These are phyloP conservation scores for Candida hungchunana DNA, from an alignment of 805 yeast species.

Conservation along the genomic window DNA sequence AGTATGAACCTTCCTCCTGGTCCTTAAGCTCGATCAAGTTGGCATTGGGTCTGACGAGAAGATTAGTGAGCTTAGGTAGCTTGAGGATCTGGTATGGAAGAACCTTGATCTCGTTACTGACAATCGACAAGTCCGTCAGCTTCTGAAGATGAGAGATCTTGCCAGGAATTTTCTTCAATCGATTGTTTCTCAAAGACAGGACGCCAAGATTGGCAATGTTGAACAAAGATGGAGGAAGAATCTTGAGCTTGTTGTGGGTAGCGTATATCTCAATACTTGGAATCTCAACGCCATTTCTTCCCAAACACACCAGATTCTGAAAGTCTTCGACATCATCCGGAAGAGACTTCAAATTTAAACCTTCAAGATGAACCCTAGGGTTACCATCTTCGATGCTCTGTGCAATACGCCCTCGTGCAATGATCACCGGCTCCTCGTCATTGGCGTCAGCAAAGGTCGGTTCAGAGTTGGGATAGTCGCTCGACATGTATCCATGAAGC, in stretches of 20 bases:
- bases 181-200: slow-evolving; percentile 48
- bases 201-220: slow-evolving; percentile 47
- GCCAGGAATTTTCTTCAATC: slow-evolving; percentile 43
- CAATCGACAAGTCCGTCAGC: slow-evolving; percentile 48
- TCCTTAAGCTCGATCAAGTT: slow-evolving; percentile 24
- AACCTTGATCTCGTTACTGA: slow-evolving; percentile 45
- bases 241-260: slow-evolving; percentile 43
- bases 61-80: slow-evolving; percentile 36
- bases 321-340: slow-evolving; percentile 60
- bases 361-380: slow-evolving; percentile 43
- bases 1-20: slow-evolving; percentile 13
- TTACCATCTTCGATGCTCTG: slow-evolving; percentile 44
- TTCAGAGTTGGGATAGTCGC: slow-evolving; percentile 20
- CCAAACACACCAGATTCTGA: slow-evolving; percentile 47
- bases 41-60: slow-evolving; percentile 57
- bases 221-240: slow-evolving; percentile 47
- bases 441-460: slow-evolving; percentile 15
- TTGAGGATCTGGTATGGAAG: slow-evolving; percentile 52
- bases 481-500: slow-evolving; percentile 23
- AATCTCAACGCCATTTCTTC: slow-evolving; percentile 29
- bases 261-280: slow-evolving; percentile 46
- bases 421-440: slow-evolving; percentile 15
- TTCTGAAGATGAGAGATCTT: slow-evolving; percentile 37
- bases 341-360: slow-evolving; percentile 41
- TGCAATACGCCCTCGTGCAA: slow-evolving; percentile 40